phyloP scores from a whole-genome alignment of 2,329 filamentous ascomycete genomes.

The Fusarium sambucinum region DNA sequence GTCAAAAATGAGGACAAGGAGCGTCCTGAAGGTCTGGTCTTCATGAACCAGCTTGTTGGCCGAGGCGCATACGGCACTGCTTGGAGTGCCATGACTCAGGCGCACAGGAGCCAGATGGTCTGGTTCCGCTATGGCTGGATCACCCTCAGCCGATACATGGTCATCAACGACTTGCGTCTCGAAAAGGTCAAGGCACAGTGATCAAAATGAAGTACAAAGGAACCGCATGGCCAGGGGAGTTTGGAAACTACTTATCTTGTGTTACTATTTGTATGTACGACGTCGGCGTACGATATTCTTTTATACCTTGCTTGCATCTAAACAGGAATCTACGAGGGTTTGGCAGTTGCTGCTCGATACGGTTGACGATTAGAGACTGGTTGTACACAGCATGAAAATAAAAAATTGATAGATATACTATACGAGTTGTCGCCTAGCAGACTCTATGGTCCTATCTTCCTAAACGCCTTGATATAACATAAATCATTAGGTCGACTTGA shows the following conservation, averaged over 20 bases:
- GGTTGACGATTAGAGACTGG: neutral
- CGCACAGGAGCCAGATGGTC: slow-evolving; percentile 95
- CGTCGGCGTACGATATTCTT: slow-evolving; percentile 16
- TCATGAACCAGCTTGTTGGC: slow-evolving; percentile 76
- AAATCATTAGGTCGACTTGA: slow-evolving; percentile 37
- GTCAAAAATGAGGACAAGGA: slow-evolving; percentile 50
- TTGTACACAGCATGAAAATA: neutral
- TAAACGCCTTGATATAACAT: slow-evolving; percentile 1
- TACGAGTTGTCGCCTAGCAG: neutral
- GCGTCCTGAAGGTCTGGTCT: slow-evolving; percentile 72
- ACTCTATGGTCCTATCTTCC: neutral
- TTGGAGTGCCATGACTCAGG: slow-evolving; percentile 87
- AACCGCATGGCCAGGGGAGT: slow-evolving; percentile 32
- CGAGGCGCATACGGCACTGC: slow-evolving; percentile 67
- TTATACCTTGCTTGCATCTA: slow-evolving; percentile 13
- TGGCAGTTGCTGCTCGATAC: neutral
- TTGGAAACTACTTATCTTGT: slow-evolving; percentile 20
- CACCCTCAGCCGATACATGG: slow-evolving; percentile 90
- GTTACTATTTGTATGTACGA: slow-evolving; percentile 12
- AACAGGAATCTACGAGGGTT: slow-evolving; percentile 9
- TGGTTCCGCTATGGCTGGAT: slow-evolving; percentile 99
- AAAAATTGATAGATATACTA: slow-evolving; percentile 7
- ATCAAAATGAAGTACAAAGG: slow-evolving; percentile 7
- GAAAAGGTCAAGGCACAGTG: slow-evolving; percentile 54
- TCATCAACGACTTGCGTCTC: slow-evolving; percentile 85